Evolutionary conservation across 768 basidiomycete genomes (phyloP).

Genomic region (Termitomyces sp.): DNA sequence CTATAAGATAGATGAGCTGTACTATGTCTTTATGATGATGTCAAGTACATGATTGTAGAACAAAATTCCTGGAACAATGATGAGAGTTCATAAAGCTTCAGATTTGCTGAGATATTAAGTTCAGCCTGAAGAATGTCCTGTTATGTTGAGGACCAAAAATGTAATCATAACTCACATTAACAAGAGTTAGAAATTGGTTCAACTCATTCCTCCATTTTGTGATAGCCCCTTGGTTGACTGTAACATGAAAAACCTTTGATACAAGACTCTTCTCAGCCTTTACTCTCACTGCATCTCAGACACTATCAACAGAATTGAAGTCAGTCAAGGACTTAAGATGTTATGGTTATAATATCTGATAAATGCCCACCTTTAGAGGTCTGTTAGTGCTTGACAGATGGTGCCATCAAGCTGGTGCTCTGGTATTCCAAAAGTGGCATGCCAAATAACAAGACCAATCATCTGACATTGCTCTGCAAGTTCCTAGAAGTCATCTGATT

Average conservation of each 20-base stretch:
- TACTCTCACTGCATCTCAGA: neutral
- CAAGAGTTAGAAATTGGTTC: slow-evolving; percentile 1
- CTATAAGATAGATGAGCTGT: neutral
- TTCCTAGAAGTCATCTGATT: slow-evolving; percentile 12
- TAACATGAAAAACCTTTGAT: too few species aligned
- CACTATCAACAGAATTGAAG: neutral
- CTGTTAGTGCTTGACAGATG: neutral
- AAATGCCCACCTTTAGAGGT: neutral
- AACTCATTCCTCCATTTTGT: slow-evolving; percentile 1
- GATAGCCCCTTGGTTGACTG: too few species aligned
- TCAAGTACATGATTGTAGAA: neutral
- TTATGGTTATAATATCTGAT: neutral
- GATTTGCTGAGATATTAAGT: slow-evolving; percentile 4
- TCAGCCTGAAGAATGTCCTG: neutral
- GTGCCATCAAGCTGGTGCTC: too few species aligned
- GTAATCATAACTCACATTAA: slow-evolving; percentile 3
- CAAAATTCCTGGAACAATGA: neutral
- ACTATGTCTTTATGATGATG: too few species aligned
- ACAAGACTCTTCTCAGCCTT: too few species aligned
- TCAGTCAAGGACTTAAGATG: too few species aligned
- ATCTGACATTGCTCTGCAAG: too few species aligned
- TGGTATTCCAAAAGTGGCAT: neutral
- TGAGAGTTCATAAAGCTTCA: slow-evolving; percentile 9
- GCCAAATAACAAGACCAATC: slow-evolving; percentile 3
- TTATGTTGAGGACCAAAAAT: too few species aligned